phyloP scores from a whole-genome alignment of 805 yeast genomes.

The Cyberlindnera veronae region DNA sequence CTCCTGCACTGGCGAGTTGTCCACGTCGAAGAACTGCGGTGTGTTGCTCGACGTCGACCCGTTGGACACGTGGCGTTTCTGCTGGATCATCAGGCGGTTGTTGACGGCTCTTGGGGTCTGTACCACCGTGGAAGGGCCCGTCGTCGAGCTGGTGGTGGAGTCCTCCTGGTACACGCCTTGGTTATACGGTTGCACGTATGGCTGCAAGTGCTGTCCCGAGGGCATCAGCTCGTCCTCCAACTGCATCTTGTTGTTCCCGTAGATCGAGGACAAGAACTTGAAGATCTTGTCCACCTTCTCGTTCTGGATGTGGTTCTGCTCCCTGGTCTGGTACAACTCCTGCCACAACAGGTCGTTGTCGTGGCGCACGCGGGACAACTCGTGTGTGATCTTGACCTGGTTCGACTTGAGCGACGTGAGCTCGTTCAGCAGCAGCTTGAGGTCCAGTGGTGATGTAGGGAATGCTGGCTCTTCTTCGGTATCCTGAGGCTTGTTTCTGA shows the following conservation, averaged over 20 bases:
- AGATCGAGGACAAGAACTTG: conserved; percentile 77
- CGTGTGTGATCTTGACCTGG: conserved; percentile 80
- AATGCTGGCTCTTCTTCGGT: conserved; percentile 7
- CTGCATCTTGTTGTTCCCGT: conserved; percentile 26
- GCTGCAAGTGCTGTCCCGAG: too few species aligned
- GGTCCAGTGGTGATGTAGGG: neutral
- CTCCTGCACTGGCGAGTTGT: conserved; percentile 24
- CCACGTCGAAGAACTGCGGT: conserved; percentile 7
- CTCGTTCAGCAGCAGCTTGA: conserved; percentile 3
- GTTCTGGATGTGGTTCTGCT: conserved; percentile 79
- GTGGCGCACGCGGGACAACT: conserved; percentile 72
- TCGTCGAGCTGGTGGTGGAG: neutral
- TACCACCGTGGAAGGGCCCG: neutral
- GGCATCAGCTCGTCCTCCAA: conserved; percentile 16
- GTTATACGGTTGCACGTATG: conserved; percentile 4
- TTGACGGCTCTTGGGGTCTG: conserved; percentile 3
- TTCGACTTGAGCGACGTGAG: conserved; percentile 56
- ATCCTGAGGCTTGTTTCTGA: conserved; percentile 57
- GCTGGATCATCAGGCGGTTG: conserved; percentile 23
- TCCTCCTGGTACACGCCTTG: neutral
- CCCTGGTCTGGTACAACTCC: conserved; percentile 79
- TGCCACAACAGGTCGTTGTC: conserved; percentile 93
- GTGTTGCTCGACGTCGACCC: conserved; percentile 5
- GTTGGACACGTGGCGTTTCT: conserved; percentile 16
- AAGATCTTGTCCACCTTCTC: conserved; percentile 85